A percentile compares a stretch with the other conserved stretches of the same genome.
phyloP scores from a whole-genome alignment of 495 filamentous ascomycete species.

The Penicillium verhagenii region DNA sequence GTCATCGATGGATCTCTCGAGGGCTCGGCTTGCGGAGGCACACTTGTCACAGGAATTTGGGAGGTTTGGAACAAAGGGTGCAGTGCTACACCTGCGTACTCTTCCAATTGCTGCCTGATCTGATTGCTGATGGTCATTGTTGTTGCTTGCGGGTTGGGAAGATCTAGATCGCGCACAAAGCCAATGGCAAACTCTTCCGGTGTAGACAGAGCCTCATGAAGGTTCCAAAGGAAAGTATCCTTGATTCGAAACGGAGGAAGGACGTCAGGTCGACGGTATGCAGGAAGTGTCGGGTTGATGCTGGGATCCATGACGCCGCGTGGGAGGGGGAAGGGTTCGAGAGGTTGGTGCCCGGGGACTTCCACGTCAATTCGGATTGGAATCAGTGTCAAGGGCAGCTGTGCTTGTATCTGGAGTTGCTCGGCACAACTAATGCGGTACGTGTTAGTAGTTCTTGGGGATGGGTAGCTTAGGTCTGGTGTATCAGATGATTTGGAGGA shows the following conservation, averaged over 20 bases:
- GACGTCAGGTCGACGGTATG: conserved; percentile 73
- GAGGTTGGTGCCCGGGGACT: conserved; percentile 73
- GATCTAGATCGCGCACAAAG: conserved; percentile 92
- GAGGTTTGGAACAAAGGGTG: conserved; percentile 81
- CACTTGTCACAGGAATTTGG: conserved; percentile 40
- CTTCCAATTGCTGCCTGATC: conserved; percentile 91
- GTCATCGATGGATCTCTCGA: conserved; percentile 55
- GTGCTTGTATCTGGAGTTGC: conserved; percentile 79
- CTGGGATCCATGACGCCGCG: conserved; percentile 58
- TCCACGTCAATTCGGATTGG: conserved; percentile 97
- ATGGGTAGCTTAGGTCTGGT: no score
- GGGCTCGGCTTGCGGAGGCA: conserved; percentile 33
- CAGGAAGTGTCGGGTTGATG: conserved; percentile 63
- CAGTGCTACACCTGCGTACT: conserved; percentile 91
- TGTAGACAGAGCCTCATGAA: conserved; percentile 90
- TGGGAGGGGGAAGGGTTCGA: conserved; percentile 68
- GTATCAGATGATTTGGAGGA: no score
- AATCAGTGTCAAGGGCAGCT: conserved; percentile 84
- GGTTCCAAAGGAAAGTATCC: conserved; percentile 95
- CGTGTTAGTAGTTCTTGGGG: no score
- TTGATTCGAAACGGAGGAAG: conserved; percentile 83
- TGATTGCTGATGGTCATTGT: conserved; percentile 83
- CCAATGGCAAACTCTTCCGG: conserved; percentile 89
- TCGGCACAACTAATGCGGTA: conserved; percentile 39
- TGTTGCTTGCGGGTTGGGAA: conserved; percentile 67